Evolutionary conservation across 768 basidiomycete genomes (phyloP).

Genomic region (Xerocomellus intermedius): DNA sequence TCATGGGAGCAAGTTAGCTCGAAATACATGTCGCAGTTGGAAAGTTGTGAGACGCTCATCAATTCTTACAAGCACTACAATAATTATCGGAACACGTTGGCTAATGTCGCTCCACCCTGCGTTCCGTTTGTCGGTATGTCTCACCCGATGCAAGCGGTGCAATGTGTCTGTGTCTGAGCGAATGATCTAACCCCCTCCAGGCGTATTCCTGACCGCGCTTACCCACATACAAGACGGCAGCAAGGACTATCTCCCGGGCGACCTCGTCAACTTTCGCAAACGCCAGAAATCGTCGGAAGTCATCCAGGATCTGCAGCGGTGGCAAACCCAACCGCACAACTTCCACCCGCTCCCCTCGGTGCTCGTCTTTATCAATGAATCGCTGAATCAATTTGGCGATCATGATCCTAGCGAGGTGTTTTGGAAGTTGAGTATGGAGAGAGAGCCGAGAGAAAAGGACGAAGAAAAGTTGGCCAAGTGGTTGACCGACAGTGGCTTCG

Average conservation of each 20-base stretch:
- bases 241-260: slow-evolving; percentile 44
- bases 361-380: slow-evolving; percentile 42
- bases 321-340: slow-evolving; percentile 56
- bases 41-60: slow-evolving; percentile 55
- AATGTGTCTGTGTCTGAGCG: slow-evolving; percentile 6
- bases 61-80: slow-evolving; percentile 69
- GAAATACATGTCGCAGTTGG: slow-evolving; percentile 47
- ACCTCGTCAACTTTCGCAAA: slow-evolving; percentile 59
- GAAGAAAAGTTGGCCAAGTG: slow-evolving; percentile 47
- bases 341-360: slow-evolving; percentile 45
- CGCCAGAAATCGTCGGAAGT: slow-evolving; percentile 54
- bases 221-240: slow-evolving; percentile 65
- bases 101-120: slow-evolving; percentile 58
- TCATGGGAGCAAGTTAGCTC: slow-evolving; percentile 60
- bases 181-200: slow-evolving; percentile 26
- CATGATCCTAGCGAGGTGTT: slow-evolving; percentile 34
- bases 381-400: slow-evolving; percentile 37
- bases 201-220: slow-evolving; percentile 57
- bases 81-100: slow-evolving; percentile 54
- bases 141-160: not conserved
- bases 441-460: slow-evolving; percentile 57
- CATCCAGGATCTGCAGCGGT: slow-evolving; percentile 55
- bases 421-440: slow-evolving; percentile 47
- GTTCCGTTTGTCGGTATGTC: slow-evolving; percentile 67
- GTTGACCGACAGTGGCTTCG: slow-evolving; percentile 40